Conservation (phyloP, 2,329 filamentous ascomycete species). For the Fusarium papillatum region DNA sequence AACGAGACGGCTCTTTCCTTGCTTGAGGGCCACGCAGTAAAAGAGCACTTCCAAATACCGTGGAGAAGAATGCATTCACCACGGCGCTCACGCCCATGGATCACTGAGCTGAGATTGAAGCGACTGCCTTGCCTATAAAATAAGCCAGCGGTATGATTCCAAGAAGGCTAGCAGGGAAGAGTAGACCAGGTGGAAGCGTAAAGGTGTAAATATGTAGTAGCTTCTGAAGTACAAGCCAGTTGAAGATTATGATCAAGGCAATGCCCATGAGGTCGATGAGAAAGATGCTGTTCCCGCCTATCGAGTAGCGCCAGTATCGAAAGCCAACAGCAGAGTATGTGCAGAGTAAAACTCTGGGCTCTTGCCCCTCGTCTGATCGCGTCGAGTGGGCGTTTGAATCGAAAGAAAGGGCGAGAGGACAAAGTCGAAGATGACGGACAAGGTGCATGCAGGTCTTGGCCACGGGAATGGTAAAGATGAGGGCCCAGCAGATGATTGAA, state of each 20-base stretch:
- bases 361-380: not conserved
- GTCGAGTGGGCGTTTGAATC: not conserved
- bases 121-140: not conserved
- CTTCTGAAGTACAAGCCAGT: not conserved
- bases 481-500: not conserved
- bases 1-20: not conserved
- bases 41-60: not conserved
- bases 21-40: not conserved
- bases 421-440: not conserved
- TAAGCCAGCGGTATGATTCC: not conserved
- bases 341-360: not conserved
- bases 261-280: not conserved
- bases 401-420: not conserved
- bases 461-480: not conserved
- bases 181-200: not conserved
- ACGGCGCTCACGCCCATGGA: not conserved
- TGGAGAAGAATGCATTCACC: not conserved
- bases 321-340: not conserved
- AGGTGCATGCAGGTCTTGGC: not conserved
- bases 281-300: not conserved
- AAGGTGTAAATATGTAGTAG: not conserved
- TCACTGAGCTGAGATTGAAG: not conserved
- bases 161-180: not conserved
- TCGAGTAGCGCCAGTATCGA: not conserved
- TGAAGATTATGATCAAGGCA: not conserved